Percentiles rank a stretch among this genome's conserved stretches.
Conservation (phyloP, 2,329 filamentous ascomycete species). For the Monosporascus sp. region DNA sequence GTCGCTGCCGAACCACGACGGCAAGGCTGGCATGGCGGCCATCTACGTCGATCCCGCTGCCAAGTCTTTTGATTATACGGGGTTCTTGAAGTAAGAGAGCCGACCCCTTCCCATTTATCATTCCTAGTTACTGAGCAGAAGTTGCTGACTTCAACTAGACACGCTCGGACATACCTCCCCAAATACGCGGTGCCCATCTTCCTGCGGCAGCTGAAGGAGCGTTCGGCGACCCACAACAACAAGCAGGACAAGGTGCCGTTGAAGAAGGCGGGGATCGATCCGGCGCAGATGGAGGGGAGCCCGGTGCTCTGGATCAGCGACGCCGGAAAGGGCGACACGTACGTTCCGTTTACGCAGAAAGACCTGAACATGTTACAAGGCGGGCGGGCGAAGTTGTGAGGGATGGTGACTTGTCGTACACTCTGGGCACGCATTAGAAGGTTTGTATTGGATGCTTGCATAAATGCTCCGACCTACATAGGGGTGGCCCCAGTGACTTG, state of each 20-base stretch:
- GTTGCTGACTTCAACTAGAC: conserved; percentile 23
- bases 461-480: no score
- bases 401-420: background rate
- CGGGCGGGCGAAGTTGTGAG: conserved; percentile 40
- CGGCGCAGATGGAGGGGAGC: conserved; percentile 40
- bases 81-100: conserved; percentile 43
- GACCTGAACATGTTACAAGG: conserved; percentile 52
- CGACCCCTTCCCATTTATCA: background rate
- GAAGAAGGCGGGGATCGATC: conserved; percentile 61
- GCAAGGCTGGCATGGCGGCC: conserved; percentile 60
- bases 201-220: conserved; percentile 54
- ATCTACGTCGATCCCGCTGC: conserved; percentile 49
- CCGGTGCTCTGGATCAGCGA: conserved; percentile 53
- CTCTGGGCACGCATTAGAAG: no score
- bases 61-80: conserved; percentile 53
- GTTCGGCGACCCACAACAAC: conserved; percentile 66
- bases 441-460: no score
- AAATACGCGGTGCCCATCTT: conserved; percentile 74
- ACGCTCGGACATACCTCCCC: conserved; percentile 56
- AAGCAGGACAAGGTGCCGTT: conserved; percentile 75
- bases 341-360: conserved; percentile 51
- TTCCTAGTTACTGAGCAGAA: background rate
- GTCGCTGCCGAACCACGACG: conserved; percentile 59
- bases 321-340: conserved; percentile 47
- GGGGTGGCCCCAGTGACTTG: no score